phyloP scores from a whole-genome alignment of 306 rosid genomes.

The Cicer arietinum region DNA sequence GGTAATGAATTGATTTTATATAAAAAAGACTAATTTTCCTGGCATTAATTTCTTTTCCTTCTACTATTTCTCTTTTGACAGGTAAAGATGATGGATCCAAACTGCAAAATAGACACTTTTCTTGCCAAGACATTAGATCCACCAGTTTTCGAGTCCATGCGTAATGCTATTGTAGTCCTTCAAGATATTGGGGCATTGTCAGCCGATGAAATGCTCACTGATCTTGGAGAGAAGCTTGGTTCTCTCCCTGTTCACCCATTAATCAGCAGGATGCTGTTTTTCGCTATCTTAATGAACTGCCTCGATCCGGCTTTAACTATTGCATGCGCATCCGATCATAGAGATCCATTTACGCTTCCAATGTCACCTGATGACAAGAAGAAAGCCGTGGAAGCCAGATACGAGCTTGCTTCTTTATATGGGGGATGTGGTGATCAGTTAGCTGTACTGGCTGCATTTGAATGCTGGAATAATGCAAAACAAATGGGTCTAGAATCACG shows the following conservation, averaged over 20 bases:
- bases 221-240: conserved; percentile 87
- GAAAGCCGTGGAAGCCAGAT: conserved; percentile 67
- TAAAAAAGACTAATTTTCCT: conserved; percentile 12
- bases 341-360: conserved; percentile 87
- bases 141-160: conserved; percentile 78
- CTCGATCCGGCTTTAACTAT: conserved; percentile 94
- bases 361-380: conserved; percentile 64
- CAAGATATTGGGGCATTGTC: conserved; percentile 95
- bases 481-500: conserved; percentile 56
- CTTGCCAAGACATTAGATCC: conserved; percentile 87
- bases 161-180: conserved; percentile 75
- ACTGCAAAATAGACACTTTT: conserved; percentile 69
- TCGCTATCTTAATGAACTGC: conserved; percentile 87
- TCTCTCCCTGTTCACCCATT: conserved; percentile 92
- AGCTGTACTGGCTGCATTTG: conserved; percentile 80
- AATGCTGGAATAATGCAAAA: conserved; percentile 81
- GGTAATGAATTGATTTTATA: conserved; percentile 31
- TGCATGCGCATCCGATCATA: conserved; percentile 87
- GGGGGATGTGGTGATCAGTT: conserved; percentile 91
- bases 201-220: conserved; percentile 72
- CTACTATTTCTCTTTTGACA: conserved; percentile 43
- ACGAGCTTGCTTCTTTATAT: conserved; percentile 73
- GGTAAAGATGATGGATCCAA: conserved; percentile 91
- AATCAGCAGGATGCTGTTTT: conserved; percentile 89
- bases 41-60: conserved; percentile 7